Evolutionary conservation across 2,329 filamentous ascomycete genomes (phyloP).

Genomic region (Hawksworthiomyces lignivorus): DNA sequence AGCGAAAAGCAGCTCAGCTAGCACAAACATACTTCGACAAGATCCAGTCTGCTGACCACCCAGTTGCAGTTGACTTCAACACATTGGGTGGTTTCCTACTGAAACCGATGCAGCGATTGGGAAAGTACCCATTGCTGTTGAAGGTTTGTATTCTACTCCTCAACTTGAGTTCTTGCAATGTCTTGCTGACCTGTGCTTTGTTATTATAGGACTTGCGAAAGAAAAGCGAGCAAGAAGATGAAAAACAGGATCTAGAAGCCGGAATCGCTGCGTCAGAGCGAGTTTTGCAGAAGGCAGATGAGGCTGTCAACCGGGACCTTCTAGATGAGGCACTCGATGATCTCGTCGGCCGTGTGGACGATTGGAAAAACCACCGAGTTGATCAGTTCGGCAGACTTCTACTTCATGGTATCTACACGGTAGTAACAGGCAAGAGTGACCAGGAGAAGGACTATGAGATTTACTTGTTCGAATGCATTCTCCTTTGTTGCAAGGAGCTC

Average conservation of each 20-base stretch:
- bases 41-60: conserved; percentile 65
- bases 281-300: conserved; percentile 78
- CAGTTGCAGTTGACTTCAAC: conserved; percentile 79
- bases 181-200: neutral
- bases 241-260: conserved; percentile 62
- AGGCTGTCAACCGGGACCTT: conserved; percentile 82
- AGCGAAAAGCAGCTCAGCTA: conserved; percentile 80
- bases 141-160: conserved; percentile 46
- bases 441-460: conserved; percentile 97
- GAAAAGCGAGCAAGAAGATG: conserved; percentile 67
- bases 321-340: conserved; percentile 78
- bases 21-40: conserved; percentile 82
- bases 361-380: conserved; percentile 91
- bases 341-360: conserved; percentile 74
- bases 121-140: conserved; percentile 87
- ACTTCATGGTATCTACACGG: conserved; percentile 82
- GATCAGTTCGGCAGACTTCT: conserved; percentile 87
- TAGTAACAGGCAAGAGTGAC: conserved; percentile 82
- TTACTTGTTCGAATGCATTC: conserved; percentile 90
- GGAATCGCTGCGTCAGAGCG: conserved; percentile 78
- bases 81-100: conserved; percentile 86
- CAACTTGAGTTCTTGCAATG: neutral
- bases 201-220: conserved; percentile 66
- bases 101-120: conserved; percentile 92
- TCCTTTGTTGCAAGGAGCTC: conserved; percentile 94